Base-by-base conservation (phyloP, 2,329 filamentous ascomycete species). In the Pseudogymnoascus sp. region DNA sequence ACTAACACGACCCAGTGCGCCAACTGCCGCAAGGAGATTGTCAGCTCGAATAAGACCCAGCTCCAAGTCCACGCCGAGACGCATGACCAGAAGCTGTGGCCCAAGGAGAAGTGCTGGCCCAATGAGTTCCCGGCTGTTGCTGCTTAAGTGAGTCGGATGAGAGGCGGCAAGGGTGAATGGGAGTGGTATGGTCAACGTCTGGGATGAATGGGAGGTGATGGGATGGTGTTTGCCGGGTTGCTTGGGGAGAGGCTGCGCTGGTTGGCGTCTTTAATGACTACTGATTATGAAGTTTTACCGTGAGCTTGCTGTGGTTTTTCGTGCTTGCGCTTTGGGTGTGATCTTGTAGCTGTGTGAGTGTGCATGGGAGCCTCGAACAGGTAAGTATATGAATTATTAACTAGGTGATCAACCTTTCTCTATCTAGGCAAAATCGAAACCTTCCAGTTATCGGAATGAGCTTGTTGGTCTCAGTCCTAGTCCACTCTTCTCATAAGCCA, bases 31-130 rank as follows among this genome's bases (percentile, higher is more conserved):
- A 79, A 79, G 66, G 79, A 80, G 67, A 75, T 81, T 60, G 76
- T 81, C 65, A 79, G 78, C 69, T 79, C 78, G 61, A 82, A 82
- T 67, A 73, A 76, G 60, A 74, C 76, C 42, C 79, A 82, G 69
- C 74, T 83, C 12, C 77, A 80, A 69, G 75, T 77, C n/a, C 81
- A 83, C 66, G 81, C 80, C 10, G 68, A 71, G 60, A 82, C 79
- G 4, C 81, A 83, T 67, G 74, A 78, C 65, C 72, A 76, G 27
- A 78, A 78, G 64, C 63, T 71, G 3, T 82, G 80, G 81, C 72
- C 80, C 0, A 83, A 82, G 75, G 80, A 83, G 75, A 82, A 82
- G 75, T 83, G 81, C 74, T 83, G 79, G 77, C 81, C 81, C 1
- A 79, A 78, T 60, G 78, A 80, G 59, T 80, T 79, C 64, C 63